Base-by-base conservation (phyloP, 108 stramenopile species). In the Fistulifera pelliculosa region DNA sequence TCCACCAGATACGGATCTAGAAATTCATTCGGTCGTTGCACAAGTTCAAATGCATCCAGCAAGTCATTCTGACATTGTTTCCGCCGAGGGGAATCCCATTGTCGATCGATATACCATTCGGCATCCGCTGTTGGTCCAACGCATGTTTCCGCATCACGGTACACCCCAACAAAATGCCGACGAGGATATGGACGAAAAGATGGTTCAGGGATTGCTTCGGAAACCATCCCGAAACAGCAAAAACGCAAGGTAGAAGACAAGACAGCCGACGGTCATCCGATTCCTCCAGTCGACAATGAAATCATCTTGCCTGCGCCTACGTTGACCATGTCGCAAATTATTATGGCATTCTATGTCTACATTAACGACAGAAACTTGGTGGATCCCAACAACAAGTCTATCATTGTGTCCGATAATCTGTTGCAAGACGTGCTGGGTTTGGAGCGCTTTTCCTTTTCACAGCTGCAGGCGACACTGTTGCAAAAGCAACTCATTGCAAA, bases 251-350 rank as follows among this genome's bases (percentile, higher is more conserved):
- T 1, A 18, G 47, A 60, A 8, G 48, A 38, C 14, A 5, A 25
- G 38, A 60, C 16, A 14, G 8, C 19, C 47, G 47, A 16, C 22
- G 31, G 18, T 4, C 1, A 16, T 22, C 17, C 25, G 27, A 1
- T 22, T n/a, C 47, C 26, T 3, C 41, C 63, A 17, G 2, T 63
- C 15, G 76, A 81, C 21, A 85, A 85, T 63, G 81, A 86, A 23
- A 58, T 79, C 42, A 41, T 64, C 15, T 60, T 83, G 24, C 89
- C 89, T 18, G 38, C 66, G 8, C 31, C 31, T 35, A 61, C 70
- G 10, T 38, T 91, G 22, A 81, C 81, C 16, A 73, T 82, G 80
- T 66, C 79, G n/a, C 83, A 91, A 60, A 71, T 79, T 18, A 45
- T 77, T 27, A 55, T 50, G 28, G 68, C 74, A 1, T 47, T 91